Evolutionary conservation across 495 filamentous ascomycete genomes (phyloP), one percentile per base, ranked within the genome.

Genomic region (Penicillium tannophilum): DNA sequence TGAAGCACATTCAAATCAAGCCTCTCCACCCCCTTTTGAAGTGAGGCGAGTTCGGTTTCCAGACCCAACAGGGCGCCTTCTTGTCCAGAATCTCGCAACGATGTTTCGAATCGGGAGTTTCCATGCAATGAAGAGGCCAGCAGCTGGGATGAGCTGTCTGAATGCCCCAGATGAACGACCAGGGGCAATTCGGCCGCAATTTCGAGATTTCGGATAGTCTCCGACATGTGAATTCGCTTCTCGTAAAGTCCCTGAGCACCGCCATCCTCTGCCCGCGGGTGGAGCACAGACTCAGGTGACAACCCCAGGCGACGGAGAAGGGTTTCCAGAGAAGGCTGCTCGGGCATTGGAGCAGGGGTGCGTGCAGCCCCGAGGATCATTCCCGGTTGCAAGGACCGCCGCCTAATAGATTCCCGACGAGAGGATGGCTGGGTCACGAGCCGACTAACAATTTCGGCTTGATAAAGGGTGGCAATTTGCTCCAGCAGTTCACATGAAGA

Each of bases 231-330:
- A 11, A 60, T 36, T 55, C 70, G 60, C 58, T 74, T 77, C 43
- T 73, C 70, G 20, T 64, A 46, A 7, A 79, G 67, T 14, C 59
- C 55, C 17, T 52, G 48, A 16, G 53, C 62, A 46, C 63, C 62
- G 41, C 53, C 63, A 50, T 60, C 56, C 9, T 63, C 62, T 51
- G 43, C 63, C 33, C 68, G 64, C 3, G 69, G 60, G 3, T 65
- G 63, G 47, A 73, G 62, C 0, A 73, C 62, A 6, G 70, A 70
- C 59, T 74, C 72, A 6, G 63, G 60, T 9, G 71, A 64, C 19
- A 79, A 43, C 1, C 75, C 77, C 12, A 75, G 59, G 16, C 74
- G 76, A 28, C 76, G 75, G 48, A 78, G 55, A 16, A 78, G 56
- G 33, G 62, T 70, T 43, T 74, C 71, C 4, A 79, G 57, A 28